A percentile compares a stretch with the other conserved stretches of the same genome.
These are phyloP conservation scores for Ramularia endophylla DNA, from an alignment of 2,329 filamentous ascomycete species.

Conservation along the genomic window DNA sequence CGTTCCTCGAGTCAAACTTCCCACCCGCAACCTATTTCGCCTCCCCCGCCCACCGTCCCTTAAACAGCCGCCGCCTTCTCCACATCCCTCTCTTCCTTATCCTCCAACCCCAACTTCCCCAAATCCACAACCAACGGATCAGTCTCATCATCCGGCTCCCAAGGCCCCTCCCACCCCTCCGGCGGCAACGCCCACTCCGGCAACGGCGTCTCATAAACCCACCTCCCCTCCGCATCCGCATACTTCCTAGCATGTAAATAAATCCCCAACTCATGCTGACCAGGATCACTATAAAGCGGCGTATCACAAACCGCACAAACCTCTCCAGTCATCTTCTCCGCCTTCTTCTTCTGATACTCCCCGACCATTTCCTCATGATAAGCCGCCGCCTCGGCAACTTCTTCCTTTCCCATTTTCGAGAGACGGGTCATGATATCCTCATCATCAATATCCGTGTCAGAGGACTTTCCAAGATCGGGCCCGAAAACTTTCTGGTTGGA, in stretches of 20 bases:
- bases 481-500: conserved; percentile 93
- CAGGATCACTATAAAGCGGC: conserved; percentile 87
- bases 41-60: too few relatives aligned
- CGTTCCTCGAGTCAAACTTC: too few relatives aligned
- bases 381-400: conserved; percentile 81
- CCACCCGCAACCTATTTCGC: too few relatives aligned
- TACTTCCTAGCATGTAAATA: conserved; percentile 93
- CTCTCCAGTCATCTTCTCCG: conserved; percentile 87
- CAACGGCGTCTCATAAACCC: conserved; percentile 80
- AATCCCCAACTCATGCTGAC: conserved; percentile 80
- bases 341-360: conserved; percentile 81
- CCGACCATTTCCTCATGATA: conserved; percentile 95
- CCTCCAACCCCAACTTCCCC: conserved; percentile 31
- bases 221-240: conserved; percentile 72
- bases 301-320: conserved; percentile 77
- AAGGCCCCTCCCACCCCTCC: conserved; percentile 63
- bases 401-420: conserved; percentile 86
- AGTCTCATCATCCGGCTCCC: conserved; percentile 50
- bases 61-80: too few relatives aligned
- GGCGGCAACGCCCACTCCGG: conserved; percentile 86
- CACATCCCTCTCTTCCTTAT: not conserved
- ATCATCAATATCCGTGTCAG: conserved; percentile 68
- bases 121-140: conserved; percentile 42
- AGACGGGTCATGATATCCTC: conserved; percentile 84
- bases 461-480: conserved; percentile 61